Conservation (phyloP, 345 rosid genomes). For the Carallia pectinifolia region DNA sequence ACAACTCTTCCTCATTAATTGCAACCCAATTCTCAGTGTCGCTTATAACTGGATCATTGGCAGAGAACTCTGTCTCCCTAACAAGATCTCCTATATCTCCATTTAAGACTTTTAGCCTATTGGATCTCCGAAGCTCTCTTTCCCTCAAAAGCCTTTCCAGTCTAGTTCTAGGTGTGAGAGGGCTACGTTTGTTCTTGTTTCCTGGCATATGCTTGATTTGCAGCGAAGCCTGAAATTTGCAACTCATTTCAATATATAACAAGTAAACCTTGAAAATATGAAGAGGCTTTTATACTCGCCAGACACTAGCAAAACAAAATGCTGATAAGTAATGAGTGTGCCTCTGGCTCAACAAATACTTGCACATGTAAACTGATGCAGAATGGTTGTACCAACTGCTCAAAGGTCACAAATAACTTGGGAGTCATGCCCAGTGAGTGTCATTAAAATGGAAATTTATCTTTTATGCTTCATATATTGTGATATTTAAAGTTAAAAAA, state of each 20-base stretch:
- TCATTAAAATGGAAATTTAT: too few relatives aligned
- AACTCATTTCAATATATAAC: neutral
- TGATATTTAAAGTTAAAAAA: too few relatives aligned
- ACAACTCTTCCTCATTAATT: slow-evolving; percentile 28
- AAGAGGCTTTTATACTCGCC: neutral
- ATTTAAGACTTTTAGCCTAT: slow-evolving; percentile 19
- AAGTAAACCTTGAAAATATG: neutral
- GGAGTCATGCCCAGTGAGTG: too few relatives aligned
- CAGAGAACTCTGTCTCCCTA: slow-evolving; percentile 26
- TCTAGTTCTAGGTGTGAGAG: slow-evolving; percentile 45
- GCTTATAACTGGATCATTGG: slow-evolving; percentile 19
- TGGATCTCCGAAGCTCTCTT: slow-evolving; percentile 47
- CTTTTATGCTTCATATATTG: too few relatives aligned
- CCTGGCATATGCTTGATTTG: slow-evolving; percentile 36
- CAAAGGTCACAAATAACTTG: too few relatives aligned
- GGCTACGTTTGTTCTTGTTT: slow-evolving; percentile 34
- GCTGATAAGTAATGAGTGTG: neutral
- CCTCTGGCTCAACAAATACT: neutral
- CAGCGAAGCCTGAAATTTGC: slow-evolving; percentile 29
- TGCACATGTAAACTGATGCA: neutral
- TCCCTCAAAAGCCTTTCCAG: slow-evolving; percentile 53
- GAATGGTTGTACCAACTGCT: neutral
- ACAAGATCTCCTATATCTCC: slow-evolving; percentile 23
- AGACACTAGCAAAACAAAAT: slow-evolving; percentile 1
- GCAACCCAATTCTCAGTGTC: slow-evolving; percentile 25